Conservation (phyloP, 495 filamentous ascomycete species). For the Talaromyces stipitatus region DNA sequence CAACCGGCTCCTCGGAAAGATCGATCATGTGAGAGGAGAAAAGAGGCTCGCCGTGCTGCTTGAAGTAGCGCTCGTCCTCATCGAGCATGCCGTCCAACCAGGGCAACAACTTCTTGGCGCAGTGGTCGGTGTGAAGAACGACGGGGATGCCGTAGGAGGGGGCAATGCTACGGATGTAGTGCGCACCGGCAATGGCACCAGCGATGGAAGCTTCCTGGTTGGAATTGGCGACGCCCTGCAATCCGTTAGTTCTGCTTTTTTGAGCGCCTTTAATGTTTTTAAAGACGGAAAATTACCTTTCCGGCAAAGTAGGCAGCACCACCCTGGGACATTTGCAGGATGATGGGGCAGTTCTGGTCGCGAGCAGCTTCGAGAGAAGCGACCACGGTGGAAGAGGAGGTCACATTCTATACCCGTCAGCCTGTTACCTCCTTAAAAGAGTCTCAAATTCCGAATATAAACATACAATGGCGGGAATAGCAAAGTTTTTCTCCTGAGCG, state of each 20-base stretch:
- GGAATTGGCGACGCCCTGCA: constrained; percentile 69
- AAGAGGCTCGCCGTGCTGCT: constrained; percentile 82
- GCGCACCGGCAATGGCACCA: constrained; percentile 79
- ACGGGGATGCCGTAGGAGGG: constrained; percentile 86
- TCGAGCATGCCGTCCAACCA: constrained; percentile 97
- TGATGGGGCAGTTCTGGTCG: constrained; percentile 78
- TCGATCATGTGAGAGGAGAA: constrained; percentile 99
- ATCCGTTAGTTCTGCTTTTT: not conserved
- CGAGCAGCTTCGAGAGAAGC: constrained; percentile 87
- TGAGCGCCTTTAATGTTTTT: not conserved
- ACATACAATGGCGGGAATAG: constrained; percentile 85
- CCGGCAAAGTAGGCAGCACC: constrained; percentile 92
- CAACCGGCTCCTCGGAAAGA: constrained; percentile 77
- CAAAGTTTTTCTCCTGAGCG: constrained; percentile 74
- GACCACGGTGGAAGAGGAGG: constrained; percentile 83
- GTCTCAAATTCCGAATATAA: not conserved
- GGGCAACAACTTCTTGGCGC: constrained; percentile 86
- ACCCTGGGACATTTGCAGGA: constrained; percentile 88
- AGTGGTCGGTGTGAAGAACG: constrained; percentile 88
- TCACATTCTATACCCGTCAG: constrained; percentile 57
- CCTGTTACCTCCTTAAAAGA: not conserved
- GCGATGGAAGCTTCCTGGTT: constrained; percentile 83
- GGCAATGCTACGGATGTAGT: constrained; percentile 87
- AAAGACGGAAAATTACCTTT: constrained; percentile 46
- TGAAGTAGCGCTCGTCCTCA: constrained; percentile 87